phyloP scores from a whole-genome alignment of 768 basidiomycete species.

The Mycena metata region DNA sequence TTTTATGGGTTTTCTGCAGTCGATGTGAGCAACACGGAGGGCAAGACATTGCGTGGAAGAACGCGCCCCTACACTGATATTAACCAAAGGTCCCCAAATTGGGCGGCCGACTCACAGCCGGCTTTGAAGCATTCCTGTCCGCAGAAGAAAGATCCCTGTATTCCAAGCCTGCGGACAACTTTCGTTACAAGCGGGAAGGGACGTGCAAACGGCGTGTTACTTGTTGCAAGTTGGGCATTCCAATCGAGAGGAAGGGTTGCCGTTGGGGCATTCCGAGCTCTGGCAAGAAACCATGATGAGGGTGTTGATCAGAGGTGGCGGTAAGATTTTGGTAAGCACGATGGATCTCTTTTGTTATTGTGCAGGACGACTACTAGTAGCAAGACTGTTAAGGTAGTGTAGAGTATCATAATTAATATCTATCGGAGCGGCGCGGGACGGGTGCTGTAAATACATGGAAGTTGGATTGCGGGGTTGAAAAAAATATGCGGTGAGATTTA shows the following conservation, averaged over 20 bases:
- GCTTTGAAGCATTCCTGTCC: conserved; percentile 97
- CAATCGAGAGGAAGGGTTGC: conserved; percentile 85
- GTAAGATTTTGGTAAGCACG: not conserved
- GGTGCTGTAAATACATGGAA: conserved; percentile 37
- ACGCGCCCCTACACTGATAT: conserved; percentile 52
- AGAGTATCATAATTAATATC: conserved; percentile 30
- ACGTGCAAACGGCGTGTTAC: conserved; percentile 56
- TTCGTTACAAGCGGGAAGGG: conserved; percentile 25
- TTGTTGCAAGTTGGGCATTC: conserved; percentile 97
- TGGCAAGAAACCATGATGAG: conserved; percentile 63
- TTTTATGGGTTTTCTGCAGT: conserved; percentile 84
- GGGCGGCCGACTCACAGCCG: conserved; percentile 74
- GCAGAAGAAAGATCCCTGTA: conserved; percentile 91
- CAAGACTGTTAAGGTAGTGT: conserved; percentile 34
- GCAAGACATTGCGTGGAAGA: conserved; percentile 14
- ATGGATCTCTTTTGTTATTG: conserved; percentile 9
- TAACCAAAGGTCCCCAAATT: conserved; percentile 32
- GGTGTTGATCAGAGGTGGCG: not conserved
- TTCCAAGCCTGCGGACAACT: conserved; percentile 70
- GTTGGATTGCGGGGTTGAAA: conserved; percentile 28
- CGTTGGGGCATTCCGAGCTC: conserved; percentile 79
- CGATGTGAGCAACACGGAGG: conserved; percentile 6
- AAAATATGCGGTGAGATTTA: conserved; percentile 39
- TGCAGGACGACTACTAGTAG: conserved; percentile 18
- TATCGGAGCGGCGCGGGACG: conserved; percentile 18